These are phyloP conservation scores for Salmacisia buchloeana DNA, from an alignment of 1,284 basidiomycete species.

Conservation along the genomic window DNA sequence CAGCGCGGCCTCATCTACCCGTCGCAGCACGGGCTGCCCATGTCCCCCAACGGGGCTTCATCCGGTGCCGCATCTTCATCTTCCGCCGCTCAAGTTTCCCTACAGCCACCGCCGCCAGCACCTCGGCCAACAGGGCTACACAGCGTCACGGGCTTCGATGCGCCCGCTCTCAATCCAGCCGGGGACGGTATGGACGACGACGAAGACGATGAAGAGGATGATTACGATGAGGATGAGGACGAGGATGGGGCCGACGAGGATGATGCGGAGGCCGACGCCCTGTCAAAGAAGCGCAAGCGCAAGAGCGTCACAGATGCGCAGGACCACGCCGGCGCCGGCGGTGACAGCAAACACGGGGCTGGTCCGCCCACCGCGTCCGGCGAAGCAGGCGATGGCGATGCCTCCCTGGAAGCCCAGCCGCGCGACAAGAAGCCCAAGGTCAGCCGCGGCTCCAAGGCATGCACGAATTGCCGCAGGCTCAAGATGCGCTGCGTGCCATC, in stretches of 20 bases:
- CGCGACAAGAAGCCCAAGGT: conserved; percentile 41
- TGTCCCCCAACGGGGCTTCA: no score
- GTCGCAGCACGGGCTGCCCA: neutral
- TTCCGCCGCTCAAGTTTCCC: neutral
- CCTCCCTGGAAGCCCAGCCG: neutral
- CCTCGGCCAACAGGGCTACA: neutral
- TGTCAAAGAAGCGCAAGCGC: conserved; percentile 25
- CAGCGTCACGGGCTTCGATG: neutral
- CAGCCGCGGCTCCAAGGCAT: conserved; percentile 62
- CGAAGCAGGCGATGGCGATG: neutral
- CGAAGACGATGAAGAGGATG: conserved; percentile 15
- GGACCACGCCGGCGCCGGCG: conserved; percentile 14
- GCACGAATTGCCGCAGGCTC: conserved; percentile 85
- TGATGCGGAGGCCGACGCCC: conserved; percentile 15
- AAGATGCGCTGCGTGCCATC: conserved; percentile 98
- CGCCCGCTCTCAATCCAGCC: no score
- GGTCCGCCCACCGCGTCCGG: neutral
- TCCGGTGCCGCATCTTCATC: neutral
- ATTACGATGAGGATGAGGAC: conserved; percentile 19
- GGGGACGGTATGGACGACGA: conserved; percentile 13
- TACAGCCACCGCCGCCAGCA: neutral
- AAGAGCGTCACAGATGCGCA: conserved; percentile 14
- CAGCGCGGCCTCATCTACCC: neutral
- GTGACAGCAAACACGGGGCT: conserved; percentile 3
- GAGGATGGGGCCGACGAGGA: conserved; percentile 24